Conservation (phyloP, 768 basidiomycete species). For the Hygrophorus pudorinus region DNA sequence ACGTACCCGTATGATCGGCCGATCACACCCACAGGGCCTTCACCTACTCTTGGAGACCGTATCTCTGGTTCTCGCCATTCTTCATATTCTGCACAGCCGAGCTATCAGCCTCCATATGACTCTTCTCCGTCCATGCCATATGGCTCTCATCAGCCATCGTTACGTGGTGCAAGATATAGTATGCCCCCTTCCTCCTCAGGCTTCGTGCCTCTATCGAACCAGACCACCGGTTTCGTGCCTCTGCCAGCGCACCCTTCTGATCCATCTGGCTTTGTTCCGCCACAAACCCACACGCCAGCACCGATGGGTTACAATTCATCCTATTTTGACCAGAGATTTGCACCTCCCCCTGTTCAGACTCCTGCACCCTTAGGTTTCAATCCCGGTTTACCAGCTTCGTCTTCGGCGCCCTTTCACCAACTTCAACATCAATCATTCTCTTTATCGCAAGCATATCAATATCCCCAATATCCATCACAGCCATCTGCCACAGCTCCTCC, state of each 20-base stretch:
- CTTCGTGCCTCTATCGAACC: conserved; percentile 46
- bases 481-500: conserved; percentile 24
- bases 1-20: conserved; percentile 31
- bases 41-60: conserved; percentile 20
- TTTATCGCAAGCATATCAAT: conserved; percentile 23
- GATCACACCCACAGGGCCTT: conserved; percentile 24
- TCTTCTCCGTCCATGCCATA: conserved; percentile 18
- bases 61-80: conserved; percentile 7
- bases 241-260: neutral
- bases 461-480: conserved; percentile 27
- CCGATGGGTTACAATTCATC: conserved; percentile 23
- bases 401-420: conserved; percentile 25
- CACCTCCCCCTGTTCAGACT: conserved; percentile 21
- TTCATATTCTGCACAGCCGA: conserved; percentile 18
- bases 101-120: conserved; percentile 26
- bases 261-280: neutral
- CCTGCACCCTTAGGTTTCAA: conserved; percentile 18
- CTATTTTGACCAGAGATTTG: conserved; percentile 23
- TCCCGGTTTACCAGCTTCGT: conserved; percentile 17
- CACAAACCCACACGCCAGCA: conserved; percentile 30
- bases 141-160: conserved; percentile 23
- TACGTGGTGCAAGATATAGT: conserved; percentile 54
- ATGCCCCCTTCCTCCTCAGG: conserved; percentile 59
- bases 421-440: conserved; percentile 30
- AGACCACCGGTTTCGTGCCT: conserved; percentile 23